Base-by-base conservation (phyloP, 306 rosid genomes). In the Malus sieversii region DNA sequence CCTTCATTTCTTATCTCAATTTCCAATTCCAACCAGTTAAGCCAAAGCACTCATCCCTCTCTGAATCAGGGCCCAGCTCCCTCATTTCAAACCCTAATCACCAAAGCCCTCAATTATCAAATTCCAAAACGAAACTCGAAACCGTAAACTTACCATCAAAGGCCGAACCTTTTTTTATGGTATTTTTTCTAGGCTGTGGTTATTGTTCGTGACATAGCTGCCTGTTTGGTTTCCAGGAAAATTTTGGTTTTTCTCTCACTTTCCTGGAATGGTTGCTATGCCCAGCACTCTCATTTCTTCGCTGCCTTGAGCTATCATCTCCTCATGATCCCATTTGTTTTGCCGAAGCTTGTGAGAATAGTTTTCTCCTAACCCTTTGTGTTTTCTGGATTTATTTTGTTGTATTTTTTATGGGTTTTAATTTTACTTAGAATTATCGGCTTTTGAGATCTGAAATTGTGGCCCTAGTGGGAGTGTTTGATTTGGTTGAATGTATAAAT, bases 381-480 rank as follows among this genome's bases (percentile, higher is more conserved):
- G 30, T 60, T 53, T 62, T 53, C 68, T 42, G 60, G 76, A 53
- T 74, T 61, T 13, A 10, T 59, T 29, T 61, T 76, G 66, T 53
- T 77, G 5, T 68, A 3, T 23, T 45, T 80, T 55, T 38, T 15
- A 32, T 71, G 83, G 72, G 71, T 78, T 66, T 67, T 78, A 71
- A 71, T 66, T 66, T 67, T 29, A 59, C 73, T 32, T 78, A 15
- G 70, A 60, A 10, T 35, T 40, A 75, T 75, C n/a, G 69, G 20
- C 23, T 46, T 14, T 23, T 52, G 78, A 90, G 96, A 90, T 90
- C 89, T 87, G 89, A 79, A 79, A 64, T 72, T 55, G 16, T 59
- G 23, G 66, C 16, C 22, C 33, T 42, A 77, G 0, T 10, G 73
- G 77, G 70, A 71, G 30, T 27, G 20, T 16, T n/a, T 61, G 83